Percentiles rank a stretch among this genome's conserved stretches.
phyloP scores from a whole-genome alignment of 2,329 filamentous ascomycete species.

The Xylariaceae sp. region DNA sequence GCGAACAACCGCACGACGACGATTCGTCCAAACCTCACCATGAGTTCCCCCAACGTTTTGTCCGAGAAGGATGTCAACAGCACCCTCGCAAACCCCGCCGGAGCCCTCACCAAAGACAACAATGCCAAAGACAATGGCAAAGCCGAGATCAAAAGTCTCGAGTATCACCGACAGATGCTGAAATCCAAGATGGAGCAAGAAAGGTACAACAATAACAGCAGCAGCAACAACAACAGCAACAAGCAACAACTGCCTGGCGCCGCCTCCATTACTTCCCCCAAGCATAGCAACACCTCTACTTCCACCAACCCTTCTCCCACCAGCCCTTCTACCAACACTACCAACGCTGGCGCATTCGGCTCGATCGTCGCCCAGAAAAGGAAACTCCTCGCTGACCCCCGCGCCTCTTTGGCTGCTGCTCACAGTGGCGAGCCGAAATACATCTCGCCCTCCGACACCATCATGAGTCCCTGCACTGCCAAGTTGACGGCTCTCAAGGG shows the following conservation, averaged over 20 bases:
- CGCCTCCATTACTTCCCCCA: slow-evolving; percentile 2
- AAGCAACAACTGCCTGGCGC: too few species aligned
- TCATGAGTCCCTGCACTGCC: slow-evolving; percentile 80
- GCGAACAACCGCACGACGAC: not conserved
- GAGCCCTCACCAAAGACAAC: slow-evolving; percentile 30
- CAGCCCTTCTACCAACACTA: slow-evolving; percentile 16
- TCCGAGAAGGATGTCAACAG: slow-evolving; percentile 61
- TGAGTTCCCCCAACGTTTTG: slow-evolving; percentile 56
- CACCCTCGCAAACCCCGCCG: slow-evolving; percentile 24
- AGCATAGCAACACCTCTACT: not conserved
- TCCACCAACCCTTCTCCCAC: slow-evolving; percentile 5
- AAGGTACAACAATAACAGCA: slow-evolving; percentile 42
- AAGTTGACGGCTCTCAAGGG: slow-evolving; percentile 76
- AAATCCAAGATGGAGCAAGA: slow-evolving; percentile 65
- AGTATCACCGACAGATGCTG: slow-evolving; percentile 71
- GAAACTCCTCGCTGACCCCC: slow-evolving; percentile 25
- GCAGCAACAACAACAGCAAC: too few species aligned
- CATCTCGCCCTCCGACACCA: slow-evolving; percentile 79
- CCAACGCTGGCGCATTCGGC: slow-evolving; percentile 8
- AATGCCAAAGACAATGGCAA: slow-evolving; percentile 12
- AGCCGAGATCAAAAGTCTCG: slow-evolving; percentile 58
- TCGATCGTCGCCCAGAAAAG: slow-evolving; percentile 17
- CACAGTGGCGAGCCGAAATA: slow-evolving; percentile 49
- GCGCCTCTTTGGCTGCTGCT: slow-evolving; percentile 8
- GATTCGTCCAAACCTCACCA: slow-evolving; percentile 27